A percentile compares a stretch with the other conserved stretches of the same genome.
Evolutionary conservation across 768 basidiomycete species (phyloP).

Genomic region (Termitomyces sp.): DNA sequence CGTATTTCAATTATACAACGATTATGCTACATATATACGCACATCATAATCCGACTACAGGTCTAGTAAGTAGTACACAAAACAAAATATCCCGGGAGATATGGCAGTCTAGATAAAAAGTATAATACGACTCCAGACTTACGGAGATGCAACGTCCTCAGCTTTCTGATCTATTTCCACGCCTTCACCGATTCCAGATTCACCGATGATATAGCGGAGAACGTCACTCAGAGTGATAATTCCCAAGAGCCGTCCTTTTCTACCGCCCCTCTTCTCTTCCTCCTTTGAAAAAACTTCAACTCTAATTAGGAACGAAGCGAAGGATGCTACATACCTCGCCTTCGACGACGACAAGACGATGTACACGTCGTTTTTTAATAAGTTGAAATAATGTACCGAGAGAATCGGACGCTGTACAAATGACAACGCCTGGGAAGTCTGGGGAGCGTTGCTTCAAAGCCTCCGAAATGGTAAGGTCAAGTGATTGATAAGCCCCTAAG

Average conservation of each 20-base stretch:
- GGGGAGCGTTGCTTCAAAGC: constrained; percentile 88
- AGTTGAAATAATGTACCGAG: constrained; percentile 85
- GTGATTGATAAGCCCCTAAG: constrained; percentile 90
- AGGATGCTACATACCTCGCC: constrained; percentile 56
- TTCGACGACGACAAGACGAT: constrained; percentile 93
- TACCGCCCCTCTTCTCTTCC: constrained; percentile 74
- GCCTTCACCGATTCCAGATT: constrained; percentile 45
- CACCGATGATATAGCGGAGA: constrained; percentile 73
- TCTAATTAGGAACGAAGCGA: neutral
- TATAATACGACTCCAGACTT: neutral
- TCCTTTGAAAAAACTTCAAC: constrained; percentile 39
- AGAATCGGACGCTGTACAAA: constrained; percentile 90
- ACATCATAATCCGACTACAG: constrained; percentile 1
- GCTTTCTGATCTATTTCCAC: constrained; percentile 22
- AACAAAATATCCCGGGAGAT: constrained; percentile 7
- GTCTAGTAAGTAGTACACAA: constrained; percentile 9
- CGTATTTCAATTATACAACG: constrained; percentile 4
- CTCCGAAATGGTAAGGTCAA: constrained; percentile 90
- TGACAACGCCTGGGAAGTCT: constrained; percentile 96
- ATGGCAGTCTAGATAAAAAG: constrained; percentile 7
- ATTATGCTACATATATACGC: constrained; percentile 3
- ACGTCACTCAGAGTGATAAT: constrained; percentile 90
- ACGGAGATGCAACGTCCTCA: constrained; percentile 3
- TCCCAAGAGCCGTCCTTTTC: constrained; percentile 77
- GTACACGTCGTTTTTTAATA: constrained; percentile 89